phyloP scores from a whole-genome alignment of 1,284 basidiomycete species.

The Moesziomyces parantarcticus region DNA sequence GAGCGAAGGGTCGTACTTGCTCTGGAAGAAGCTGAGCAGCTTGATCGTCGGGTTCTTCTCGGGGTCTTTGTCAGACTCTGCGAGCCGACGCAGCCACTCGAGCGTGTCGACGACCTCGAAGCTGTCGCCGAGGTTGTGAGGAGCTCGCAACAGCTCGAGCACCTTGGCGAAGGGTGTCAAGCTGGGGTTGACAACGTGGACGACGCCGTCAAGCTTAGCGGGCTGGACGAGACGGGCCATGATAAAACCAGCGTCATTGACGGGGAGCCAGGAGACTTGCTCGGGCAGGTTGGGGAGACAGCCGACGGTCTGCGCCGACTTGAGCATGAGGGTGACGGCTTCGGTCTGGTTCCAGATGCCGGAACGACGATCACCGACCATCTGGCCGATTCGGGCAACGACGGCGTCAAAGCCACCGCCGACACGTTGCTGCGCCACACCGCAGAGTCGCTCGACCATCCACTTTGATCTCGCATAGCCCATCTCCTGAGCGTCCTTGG shows the following conservation, averaged over 20 bases:
- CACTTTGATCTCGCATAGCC: constrained; percentile 75
- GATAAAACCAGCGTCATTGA: constrained; percentile 72
- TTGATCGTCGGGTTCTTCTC: constrained; percentile 72
- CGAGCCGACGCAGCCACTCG: constrained; percentile 72
- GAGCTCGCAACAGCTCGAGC: constrained; percentile 72
- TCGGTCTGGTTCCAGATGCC: constrained; percentile 76
- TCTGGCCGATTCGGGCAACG: constrained; percentile 69
- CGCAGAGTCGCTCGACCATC: constrained; percentile 74
- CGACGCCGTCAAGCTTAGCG: constrained; percentile 3
- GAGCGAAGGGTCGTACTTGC: constrained; percentile 8
- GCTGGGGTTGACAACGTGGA: constrained; percentile 25
- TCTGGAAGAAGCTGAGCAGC: constrained; percentile 70
- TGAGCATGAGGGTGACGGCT: constrained; percentile 69
- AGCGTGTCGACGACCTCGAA: constrained; percentile 80
- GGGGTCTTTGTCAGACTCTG: constrained; percentile 69
- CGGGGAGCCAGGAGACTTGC: constrained; percentile 73
- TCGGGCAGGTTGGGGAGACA: constrained; percentile 71
- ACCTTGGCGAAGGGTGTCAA: constrained; percentile 72
- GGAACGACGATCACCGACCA: constrained; percentile 72
- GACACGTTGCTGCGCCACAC: constrained; percentile 67
- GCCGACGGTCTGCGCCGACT: constrained; percentile 70
- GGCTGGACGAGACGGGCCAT: constrained; percentile 71
- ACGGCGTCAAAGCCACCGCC: constrained; percentile 22
- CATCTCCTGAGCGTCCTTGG: constrained; percentile 69
- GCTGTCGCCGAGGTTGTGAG: constrained; percentile 74